Conservation (phyloP, 2,329 filamentous ascomycete species). For the Alternaria sp. region DNA sequence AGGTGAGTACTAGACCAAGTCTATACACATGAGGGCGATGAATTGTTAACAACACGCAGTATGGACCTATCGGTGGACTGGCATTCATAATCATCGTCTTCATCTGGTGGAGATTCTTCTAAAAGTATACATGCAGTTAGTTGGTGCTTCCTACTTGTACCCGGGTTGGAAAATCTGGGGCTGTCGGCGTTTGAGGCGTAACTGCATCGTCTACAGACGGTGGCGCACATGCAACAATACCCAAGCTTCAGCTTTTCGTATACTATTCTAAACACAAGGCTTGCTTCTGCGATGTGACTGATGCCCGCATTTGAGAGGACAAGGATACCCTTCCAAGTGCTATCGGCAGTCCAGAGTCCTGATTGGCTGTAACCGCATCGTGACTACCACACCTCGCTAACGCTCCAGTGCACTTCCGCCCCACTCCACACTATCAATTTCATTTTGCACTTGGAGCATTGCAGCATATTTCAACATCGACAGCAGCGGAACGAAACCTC, state of each 20-base stretch:
- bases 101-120: slow-evolving; percentile 94
- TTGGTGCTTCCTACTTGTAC: slow-evolving; percentile 3
- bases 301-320: not conserved
- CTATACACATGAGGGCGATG: not conserved
- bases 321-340: not conserved
- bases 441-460: not conserved
- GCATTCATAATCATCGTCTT: slow-evolving; percentile 85
- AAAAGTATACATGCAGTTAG: slow-evolving; percentile 1
- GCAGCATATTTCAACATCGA: not conserved
- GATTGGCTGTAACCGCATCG: slow-evolving; percentile 5
- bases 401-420: slow-evolving; percentile 10
- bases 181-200: slow-evolving; percentile 23
- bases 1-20: slow-evolving; percentile 59
- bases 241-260: slow-evolving; percentile 19
- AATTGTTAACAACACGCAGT: slow-evolving; percentile 58
- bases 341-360: not conserved
- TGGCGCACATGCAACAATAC: slow-evolving; percentile 31
- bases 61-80: slow-evolving; percentile 85
- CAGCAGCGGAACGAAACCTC: not conserved
- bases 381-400: slow-evolving; percentile 17
- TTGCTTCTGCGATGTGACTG: slow-evolving; percentile 3
- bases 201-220: not conserved
- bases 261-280: slow-evolving; percentile 4
- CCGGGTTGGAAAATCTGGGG: not conserved
- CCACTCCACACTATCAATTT: slow-evolving; percentile 18